Evolutionary conservation across 345 rosid genomes (phyloP).

Genomic region (Trapa bicornis): DNA sequence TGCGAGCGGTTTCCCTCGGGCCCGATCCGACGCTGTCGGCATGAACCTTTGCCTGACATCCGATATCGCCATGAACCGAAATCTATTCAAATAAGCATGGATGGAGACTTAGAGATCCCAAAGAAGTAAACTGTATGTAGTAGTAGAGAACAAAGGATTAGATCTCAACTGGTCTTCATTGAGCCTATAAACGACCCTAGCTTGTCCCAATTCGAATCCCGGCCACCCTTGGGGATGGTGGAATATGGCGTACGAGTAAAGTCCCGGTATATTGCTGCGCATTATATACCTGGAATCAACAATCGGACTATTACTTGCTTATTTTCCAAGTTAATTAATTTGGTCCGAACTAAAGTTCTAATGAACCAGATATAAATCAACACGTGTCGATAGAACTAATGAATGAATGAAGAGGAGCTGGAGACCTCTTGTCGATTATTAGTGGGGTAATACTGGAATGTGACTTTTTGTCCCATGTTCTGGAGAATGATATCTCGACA

Average conservation of each 20-base stretch:
- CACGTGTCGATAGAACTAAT: no score
- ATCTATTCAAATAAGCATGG: constrained; percentile 10
- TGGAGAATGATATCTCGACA: constrained; percentile 12
- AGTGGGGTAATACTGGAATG: background rate
- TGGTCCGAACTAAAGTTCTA: no score
- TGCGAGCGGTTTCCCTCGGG: constrained; percentile 12
- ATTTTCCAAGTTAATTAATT: no score
- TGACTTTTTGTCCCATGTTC: constrained; percentile 7
- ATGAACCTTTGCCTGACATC: constrained; percentile 24
- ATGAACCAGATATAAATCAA: no score
- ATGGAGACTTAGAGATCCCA: background rate
- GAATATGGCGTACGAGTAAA: constrained; percentile 11
- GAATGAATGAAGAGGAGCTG: no score
- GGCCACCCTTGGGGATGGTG: constrained; percentile 12
- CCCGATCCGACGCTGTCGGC: constrained; percentile 23
- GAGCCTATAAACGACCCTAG: constrained; percentile 11
- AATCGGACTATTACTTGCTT: no score
- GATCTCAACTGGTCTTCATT: constrained; percentile 7
- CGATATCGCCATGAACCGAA: constrained; percentile 28
- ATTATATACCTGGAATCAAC: constrained; percentile 7
- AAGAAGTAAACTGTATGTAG: background rate
- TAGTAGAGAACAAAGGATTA: background rate
- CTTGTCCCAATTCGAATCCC: constrained; percentile 5
- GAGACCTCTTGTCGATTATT: constrained; percentile 11
- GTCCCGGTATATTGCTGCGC: constrained; percentile 5